Conservation (phyloP, 768 basidiomycete species). For the Psilocybe subaeruginosa region DNA sequence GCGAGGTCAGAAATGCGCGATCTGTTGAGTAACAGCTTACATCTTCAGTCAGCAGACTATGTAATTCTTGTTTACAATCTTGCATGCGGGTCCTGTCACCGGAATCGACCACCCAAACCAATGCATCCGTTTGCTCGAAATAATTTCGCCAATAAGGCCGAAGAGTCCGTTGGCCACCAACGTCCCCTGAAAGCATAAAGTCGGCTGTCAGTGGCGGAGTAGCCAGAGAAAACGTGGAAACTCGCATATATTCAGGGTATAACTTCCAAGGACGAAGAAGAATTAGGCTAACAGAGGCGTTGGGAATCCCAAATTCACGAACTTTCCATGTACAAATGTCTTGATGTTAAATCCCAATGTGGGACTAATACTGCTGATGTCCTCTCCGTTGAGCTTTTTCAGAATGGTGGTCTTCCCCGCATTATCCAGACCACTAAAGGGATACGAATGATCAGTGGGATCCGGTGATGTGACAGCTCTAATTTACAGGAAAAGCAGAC, state of each 20-base stretch:
- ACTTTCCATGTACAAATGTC: constrained; percentile 92
- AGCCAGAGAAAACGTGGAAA: constrained; percentile 18
- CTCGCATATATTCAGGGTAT: constrained; percentile 82
- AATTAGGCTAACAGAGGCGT: constrained; percentile 18
- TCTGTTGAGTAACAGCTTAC: constrained; percentile 48
- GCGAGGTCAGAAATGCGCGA: constrained; percentile 10
- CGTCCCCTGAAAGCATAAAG: constrained; percentile 75
- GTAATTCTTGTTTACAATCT: constrained; percentile 89
- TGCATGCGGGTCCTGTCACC: constrained; percentile 87
- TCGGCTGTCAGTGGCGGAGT: constrained; percentile 23
- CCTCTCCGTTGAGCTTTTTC: constrained; percentile 92
- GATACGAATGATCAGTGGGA: constrained; percentile 14
- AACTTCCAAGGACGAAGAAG: constrained; percentile 42
- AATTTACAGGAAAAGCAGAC: constrained; percentile 85
- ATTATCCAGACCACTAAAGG: constrained; percentile 88
- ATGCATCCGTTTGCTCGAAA: constrained; percentile 97
- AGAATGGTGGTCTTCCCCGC: constrained; percentile 98
- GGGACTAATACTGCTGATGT: constrained; percentile 85
- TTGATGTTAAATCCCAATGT: constrained; percentile 99
- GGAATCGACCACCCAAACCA: constrained; percentile 99
- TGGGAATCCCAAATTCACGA: constrained; percentile 35
- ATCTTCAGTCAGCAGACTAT: constrained; percentile 87
- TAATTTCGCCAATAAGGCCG: constrained; percentile 99
- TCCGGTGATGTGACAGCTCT: not conserved
- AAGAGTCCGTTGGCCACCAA: constrained; percentile 94